Evolutionary conservation across 176 grass and related monocot genomes (phyloP).

Genomic region (Elaeis guineensis): DNA sequence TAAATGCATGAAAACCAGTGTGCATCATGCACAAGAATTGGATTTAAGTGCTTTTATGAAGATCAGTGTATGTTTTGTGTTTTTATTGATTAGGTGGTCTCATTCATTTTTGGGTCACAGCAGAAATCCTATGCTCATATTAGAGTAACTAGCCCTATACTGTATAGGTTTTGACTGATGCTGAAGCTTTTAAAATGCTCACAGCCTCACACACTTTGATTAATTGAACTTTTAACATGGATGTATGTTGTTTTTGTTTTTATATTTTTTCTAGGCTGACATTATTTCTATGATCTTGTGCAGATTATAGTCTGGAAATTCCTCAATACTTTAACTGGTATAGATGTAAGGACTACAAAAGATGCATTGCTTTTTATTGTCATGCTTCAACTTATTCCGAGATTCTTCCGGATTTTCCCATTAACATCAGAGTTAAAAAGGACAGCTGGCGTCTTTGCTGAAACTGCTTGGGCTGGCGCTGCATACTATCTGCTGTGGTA

Average conservation of each 20-base stretch:
- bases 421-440: constrained; percentile 78
- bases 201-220: too few species aligned
- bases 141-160: too few species aligned
- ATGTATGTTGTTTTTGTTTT: not conserved
- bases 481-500: constrained; percentile 93
- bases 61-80: too few species aligned
- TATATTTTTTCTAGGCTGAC: constrained; percentile 12
- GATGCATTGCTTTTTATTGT: constrained; percentile 63
- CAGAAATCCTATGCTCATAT: too few species aligned
- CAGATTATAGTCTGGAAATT: constrained; percentile 92
- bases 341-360: constrained; percentile 56
- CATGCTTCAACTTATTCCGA: constrained; percentile 73
- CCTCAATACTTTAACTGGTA: constrained; percentile 43
- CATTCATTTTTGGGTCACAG: too few species aligned
- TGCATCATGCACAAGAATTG: too few species aligned
- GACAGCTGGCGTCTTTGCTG: constrained; percentile 88
- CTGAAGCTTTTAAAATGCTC: too few species aligned
- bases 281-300: constrained; percentile 19
- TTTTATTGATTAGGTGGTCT: too few species aligned
- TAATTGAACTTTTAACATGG: not conserved
- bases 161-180: too few species aligned
- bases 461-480: constrained; percentile 92
- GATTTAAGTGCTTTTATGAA: too few species aligned
- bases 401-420: constrained; percentile 62
- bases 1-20: too few species aligned